Percentiles rank a stretch among this genome's conserved stretches.
Conservation (phyloP, 768 basidiomycete genomes). For the Boletus huronensis region DNA sequence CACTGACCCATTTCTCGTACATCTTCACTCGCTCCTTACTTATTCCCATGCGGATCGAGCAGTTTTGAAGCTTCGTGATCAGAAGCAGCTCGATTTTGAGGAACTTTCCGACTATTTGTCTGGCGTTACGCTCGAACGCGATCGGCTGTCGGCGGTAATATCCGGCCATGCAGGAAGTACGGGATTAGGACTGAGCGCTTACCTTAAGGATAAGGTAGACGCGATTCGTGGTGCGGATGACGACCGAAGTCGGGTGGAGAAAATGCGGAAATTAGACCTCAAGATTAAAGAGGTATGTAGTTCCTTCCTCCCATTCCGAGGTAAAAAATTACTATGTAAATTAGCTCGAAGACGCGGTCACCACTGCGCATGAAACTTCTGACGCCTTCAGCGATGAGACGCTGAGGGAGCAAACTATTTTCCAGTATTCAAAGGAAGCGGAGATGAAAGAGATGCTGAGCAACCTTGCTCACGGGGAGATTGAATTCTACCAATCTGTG, state of each 20-base stretch:
- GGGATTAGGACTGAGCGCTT: constrained; percentile 81
- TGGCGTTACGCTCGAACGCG: constrained; percentile 89
- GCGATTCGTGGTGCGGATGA: constrained; percentile 90
- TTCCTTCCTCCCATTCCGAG: background rate
- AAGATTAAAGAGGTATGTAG: constrained; percentile 88
- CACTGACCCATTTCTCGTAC: constrained; percentile 85
- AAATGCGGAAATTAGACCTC: constrained; percentile 86
- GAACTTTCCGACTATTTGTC: constrained; percentile 94
- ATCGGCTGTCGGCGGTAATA: constrained; percentile 85
- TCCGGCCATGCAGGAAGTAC: constrained; percentile 84
- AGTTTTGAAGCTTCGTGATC: constrained; percentile 94
- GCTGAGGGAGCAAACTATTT: constrained; percentile 82
- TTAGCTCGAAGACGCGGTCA: constrained; percentile 95
- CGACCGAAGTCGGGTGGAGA: constrained; percentile 87
- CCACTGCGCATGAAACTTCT: constrained; percentile 91
- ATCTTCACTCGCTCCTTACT: constrained; percentile 88
- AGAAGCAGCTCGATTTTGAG: constrained; percentile 98
- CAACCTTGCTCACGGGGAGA: constrained; percentile 88
- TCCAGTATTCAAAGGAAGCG: constrained; percentile 85
- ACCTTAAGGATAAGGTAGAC: constrained; percentile 90
- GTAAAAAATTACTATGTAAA: constrained; percentile 1
- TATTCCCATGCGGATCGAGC: constrained; percentile 91
- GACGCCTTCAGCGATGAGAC: constrained; percentile 97
- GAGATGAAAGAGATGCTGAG: constrained; percentile 97
- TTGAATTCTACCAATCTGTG: constrained; percentile 90